Base-by-base conservation (phyloP, 2,329 filamentous ascomycete species). In the Colletotrichum gigasporum region DNA sequence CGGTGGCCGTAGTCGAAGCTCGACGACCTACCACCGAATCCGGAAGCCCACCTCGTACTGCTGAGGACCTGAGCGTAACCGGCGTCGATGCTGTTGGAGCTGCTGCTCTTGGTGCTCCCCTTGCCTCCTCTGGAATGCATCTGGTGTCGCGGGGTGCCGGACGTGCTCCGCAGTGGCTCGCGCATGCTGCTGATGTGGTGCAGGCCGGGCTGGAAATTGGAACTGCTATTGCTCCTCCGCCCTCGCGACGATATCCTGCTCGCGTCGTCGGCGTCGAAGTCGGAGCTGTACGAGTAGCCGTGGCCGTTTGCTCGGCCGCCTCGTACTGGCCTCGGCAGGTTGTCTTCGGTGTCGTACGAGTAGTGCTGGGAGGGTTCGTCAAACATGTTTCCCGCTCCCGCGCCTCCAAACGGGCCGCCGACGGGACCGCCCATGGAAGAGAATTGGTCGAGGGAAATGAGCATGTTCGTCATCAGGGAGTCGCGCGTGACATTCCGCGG, bases 401-500 rank as follows among this genome's bases (percentile, higher is more conserved):
- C 50, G n/a, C 35, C 41, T 20, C 54, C 64, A 22, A 62, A 56
- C 9, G 44, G 41, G 4, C 48, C 51, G 20, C 34, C 50, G 12
- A 42, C 35, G 6, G 62, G 54, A 18, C 50, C 61, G 12, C 77
- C 82, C 70, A 87, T 83, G 39, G 87, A n/a, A n/a, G n/a, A 90
- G 73, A 95, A 89, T 76, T 95, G 91, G 78, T 97, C 95, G 68
- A 99, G 89, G 39, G 94, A 97, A 69, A 96, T 84, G 65, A 98
- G 88, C 91, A 99, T 96, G 77, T 97, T 97, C 78, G 96, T 91
- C 64, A 99, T 93, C 69, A 99, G 89, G 34, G 94, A 97, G 74
- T 97, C 93, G 70, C 95, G 89, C 39, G 92, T 93, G 67, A 92
- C 88, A 74, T 92, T 88, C 66, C 90, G 85, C 50, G 91, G 88